A percentile compares a stretch with the other conserved stretches of the same genome.
These are phyloP conservation scores for Mrakia frigida DNA, from an alignment of 768 basidiomycete species.

Conservation along the genomic window DNA sequence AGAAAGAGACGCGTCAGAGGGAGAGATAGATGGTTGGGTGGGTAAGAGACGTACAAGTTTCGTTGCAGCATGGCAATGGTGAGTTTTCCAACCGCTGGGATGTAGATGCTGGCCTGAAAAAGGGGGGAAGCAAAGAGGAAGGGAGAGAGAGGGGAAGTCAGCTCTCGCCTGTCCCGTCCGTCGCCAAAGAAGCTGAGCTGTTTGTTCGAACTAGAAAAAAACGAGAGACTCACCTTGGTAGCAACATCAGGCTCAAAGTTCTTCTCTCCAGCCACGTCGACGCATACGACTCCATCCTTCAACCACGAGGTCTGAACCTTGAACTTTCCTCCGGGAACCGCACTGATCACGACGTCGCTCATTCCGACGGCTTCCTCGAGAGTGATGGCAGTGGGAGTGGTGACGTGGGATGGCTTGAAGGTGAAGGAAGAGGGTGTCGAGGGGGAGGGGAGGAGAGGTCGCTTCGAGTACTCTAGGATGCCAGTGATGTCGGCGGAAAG, in stretches of 20 bases:
- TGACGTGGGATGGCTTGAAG: conserved; percentile 80
- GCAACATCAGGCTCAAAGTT: conserved; percentile 92
- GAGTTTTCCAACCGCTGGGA: conserved; percentile 95
- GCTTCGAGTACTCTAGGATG: conserved; percentile 95
- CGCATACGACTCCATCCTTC: conserved; percentile 87
- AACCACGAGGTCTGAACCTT: conserved; percentile 83
- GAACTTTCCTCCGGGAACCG: conserved; percentile 77
- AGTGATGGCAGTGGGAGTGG: conserved; percentile 61
- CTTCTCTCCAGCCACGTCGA: conserved; percentile 91
- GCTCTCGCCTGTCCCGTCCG: background rate
- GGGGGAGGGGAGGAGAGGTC: conserved; percentile 49
- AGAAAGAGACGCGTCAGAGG: conserved; percentile 31
- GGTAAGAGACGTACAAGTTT: conserved; percentile 25
- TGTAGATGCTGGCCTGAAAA: conserved; percentile 80
- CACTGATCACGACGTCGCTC: conserved; percentile 90
- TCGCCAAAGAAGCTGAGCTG: background rate
- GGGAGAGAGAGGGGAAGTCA: background rate
- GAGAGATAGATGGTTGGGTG: background rate
- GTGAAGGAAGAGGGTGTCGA: conserved; percentile 46
- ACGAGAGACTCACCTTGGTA: conserved; percentile 67
- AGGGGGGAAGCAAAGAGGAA: background rate
- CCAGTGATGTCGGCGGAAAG: conserved; percentile 94
- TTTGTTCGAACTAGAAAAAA: background rate
- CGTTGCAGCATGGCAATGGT: conserved; percentile 55
- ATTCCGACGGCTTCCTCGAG: conserved; percentile 73